Percentiles rank a stretch among this genome's conserved stretches.
Conservation (phyloP, 1,284 basidiomycete genomes). For the Cutaneotrichosporon arboriforme region DNA sequence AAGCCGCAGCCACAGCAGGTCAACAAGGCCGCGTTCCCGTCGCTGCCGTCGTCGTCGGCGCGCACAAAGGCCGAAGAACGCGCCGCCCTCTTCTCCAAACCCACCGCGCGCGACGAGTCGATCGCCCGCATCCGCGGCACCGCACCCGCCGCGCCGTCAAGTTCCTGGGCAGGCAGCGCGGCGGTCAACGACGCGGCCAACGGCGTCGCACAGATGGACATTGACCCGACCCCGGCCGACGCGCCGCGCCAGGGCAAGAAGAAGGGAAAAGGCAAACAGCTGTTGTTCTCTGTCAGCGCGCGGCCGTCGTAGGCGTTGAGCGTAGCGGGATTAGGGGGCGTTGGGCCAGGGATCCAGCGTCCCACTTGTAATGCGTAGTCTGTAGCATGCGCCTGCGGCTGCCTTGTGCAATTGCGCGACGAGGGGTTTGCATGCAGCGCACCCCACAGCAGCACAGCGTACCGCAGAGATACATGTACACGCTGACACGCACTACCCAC, state of each 20-base stretch:
- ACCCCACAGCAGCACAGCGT: too few species aligned
- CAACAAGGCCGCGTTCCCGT: constrained; percentile 60
- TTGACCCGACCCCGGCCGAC: constrained; percentile 9
- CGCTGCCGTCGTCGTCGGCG: constrained; percentile 57
- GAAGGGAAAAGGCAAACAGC: constrained; percentile 75
- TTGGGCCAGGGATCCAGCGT: too few species aligned
- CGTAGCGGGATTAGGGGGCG: too few species aligned
- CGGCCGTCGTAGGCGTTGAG: constrained; percentile 20
- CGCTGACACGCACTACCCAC: too few species aligned
- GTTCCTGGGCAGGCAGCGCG: constrained; percentile 22
- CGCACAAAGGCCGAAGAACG: constrained; percentile 42
- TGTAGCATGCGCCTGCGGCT: background rate
- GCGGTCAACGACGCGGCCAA: constrained; percentile 6
- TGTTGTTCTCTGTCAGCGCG: constrained; percentile 59
- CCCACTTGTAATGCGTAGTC: too few species aligned
- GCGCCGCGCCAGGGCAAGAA: constrained; percentile 36
- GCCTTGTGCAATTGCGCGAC: too few species aligned
- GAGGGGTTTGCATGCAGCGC: too few species aligned
- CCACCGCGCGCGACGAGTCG: constrained; percentile 59
- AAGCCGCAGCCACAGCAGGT: background rate
- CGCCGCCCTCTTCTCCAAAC: constrained; percentile 50
- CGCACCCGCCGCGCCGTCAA: constrained; percentile 46
- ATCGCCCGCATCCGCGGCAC: constrained; percentile 65
- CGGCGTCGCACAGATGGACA: constrained; percentile 17
- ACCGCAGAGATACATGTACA: too few species aligned